Base-by-base conservation (phyloP, 305 asterid species). In the Euphrasia arctica region DNA sequence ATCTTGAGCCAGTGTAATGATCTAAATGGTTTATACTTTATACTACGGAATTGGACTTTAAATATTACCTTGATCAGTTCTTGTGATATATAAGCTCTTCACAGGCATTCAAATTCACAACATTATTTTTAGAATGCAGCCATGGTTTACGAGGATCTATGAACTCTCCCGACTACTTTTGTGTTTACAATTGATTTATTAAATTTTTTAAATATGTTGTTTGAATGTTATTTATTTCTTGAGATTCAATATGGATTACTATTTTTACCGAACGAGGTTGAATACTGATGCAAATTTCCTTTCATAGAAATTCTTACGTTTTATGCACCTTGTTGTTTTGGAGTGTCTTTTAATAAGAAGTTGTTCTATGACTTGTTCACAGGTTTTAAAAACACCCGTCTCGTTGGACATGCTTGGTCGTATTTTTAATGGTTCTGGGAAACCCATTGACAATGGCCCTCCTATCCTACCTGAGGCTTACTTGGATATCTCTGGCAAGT, bases 341-440 rank as follows among this genome's bases (percentile, higher is more conserved):
- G 66, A 54, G 31, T 55, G 55, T 29, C 18, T 27, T 54, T 34
- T 58, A 31, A n/a, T 68, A 39, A 62, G 41, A 41, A 9, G 43
- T 34, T 67, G 27, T 64, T 54, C 55, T 66, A n/a, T 50, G 12
- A 57, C 43, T 70, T 67, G 61, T 52, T 69, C 45, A 50, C 82
- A 90, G 97, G 96, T 93, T 63, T 71, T 93, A 65, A 88, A 93
- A 80, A 92, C 98, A 60, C 98, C 98, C n/a, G 98, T 92, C 79
- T 90, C 98, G 4, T 51, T 84, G 84, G 97, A 92, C 78, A 92
- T 92, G 98, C 98, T 90, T 69, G 98, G 98, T 69, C 98, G 98
- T 78, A 85, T 93, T 64, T 93, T 93, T 76, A 90, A 88, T 66
- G 99, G 99, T 72, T 90, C 97, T 51, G 98, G 98, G 69, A 92